Base-by-base conservation (phyloP, 345 rosid genomes). In the Stellera chamaejasme region DNA sequence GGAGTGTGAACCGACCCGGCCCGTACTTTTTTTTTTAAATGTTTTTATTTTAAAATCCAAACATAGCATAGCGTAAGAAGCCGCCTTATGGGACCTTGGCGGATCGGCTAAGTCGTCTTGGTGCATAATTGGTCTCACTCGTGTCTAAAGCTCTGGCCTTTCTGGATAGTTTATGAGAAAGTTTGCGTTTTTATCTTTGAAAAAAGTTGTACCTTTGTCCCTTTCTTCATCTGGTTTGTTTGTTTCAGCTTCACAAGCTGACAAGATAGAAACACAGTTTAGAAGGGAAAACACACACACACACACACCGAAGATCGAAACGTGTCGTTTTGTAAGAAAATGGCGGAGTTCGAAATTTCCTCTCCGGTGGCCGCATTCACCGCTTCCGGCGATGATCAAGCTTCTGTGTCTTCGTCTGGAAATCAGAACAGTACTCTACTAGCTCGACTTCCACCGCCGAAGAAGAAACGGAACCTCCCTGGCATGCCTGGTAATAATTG, bases 401-500 rank as follows among this genome's bases (percentile, higher is more conserved):
- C 52, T 2, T 68, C 75, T 48, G 57, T 71, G 12, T 55, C 65
- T 4, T 62, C 73, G n/a, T 58, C 65, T 4, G 73, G 54, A 27
- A 58, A 58, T 56, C 71, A 64, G 72, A 52, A 58, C 54, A 48
- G 67, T 12, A 58, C 56, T 27, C 69, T 66, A 27, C 60, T 28
- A 19, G 25, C 64, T 10, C 62, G 13, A 7, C 46, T 45, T 23
- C 65, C 48, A 14, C 54, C 74, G 23, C 55, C 69, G 45, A 85
- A 76, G 79, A 85, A 80, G 80, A 85, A 73, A 74, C 77, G 94
- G 26, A 85, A 74, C 56, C 94, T 82, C 67, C 94, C 94, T 10
- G 94, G 94, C 74, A 85, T 78, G 89, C 94, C 94, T 54, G 94
- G 94, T 82, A 55, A 55, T 47, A 32, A 60, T 28, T 43, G 8